Evolutionary conservation across 345 rosid genomes (phyloP).

Genomic region (Arabis alpina): DNA sequence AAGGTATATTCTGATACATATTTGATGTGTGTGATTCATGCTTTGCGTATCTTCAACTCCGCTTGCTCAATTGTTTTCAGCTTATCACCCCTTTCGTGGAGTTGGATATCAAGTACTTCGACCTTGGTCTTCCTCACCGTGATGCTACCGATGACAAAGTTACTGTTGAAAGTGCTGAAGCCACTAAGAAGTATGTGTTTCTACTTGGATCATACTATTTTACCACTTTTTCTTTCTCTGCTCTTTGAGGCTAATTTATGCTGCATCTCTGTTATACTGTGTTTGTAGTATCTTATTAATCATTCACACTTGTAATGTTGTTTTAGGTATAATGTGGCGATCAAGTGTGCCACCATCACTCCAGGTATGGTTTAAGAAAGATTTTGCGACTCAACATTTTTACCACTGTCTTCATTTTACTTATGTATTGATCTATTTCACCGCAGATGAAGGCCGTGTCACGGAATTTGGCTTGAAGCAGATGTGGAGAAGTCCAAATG

Average conservation of each 20-base stretch:
- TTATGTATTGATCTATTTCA: constrained; percentile 9
- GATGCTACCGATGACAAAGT: constrained; percentile 73
- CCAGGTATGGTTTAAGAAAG: constrained; percentile 65
- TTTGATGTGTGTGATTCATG: background rate
- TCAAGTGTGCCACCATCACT: constrained; percentile 97
- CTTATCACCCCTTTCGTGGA: constrained; percentile 85
- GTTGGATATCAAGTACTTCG: constrained; percentile 74
- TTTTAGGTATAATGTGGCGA: constrained; percentile 92
- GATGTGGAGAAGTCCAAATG: constrained; percentile 99
- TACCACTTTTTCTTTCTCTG: background rate
- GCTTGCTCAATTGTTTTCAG: constrained; percentile 46
- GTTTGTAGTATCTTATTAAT: background rate
- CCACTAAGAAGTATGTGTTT: constrained; percentile 64
- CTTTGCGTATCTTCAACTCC: background rate
- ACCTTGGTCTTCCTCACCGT: constrained; percentile 71
- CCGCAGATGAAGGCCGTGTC: constrained; percentile 88
- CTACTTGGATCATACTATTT: background rate
- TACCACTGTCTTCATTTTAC: constrained; percentile 6
- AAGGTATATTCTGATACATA: constrained; percentile 54
- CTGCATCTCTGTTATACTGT: background rate
- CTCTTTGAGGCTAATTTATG: background rate
- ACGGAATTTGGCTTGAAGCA: constrained; percentile 84
- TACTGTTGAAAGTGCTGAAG: constrained; percentile 73
- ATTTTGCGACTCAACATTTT: background rate
- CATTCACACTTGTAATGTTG: background rate